These are phyloP conservation scores for Diplocarpon rosae DNA, from an alignment of 2,329 filamentous ascomycete genomes.

Conservation along the genomic window DNA sequence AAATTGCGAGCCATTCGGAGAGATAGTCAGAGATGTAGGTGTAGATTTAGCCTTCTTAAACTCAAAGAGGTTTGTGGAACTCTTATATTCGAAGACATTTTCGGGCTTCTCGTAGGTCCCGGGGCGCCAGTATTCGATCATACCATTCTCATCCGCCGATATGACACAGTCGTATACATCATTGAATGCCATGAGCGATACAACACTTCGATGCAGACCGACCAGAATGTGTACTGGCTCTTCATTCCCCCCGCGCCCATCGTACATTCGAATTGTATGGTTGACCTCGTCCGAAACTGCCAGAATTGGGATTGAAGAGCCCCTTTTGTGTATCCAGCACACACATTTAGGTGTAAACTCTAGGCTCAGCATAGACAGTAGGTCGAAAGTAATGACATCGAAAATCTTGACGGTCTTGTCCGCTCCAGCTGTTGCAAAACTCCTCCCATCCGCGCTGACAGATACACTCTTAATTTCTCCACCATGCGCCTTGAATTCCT, in stretches of 20 bases:
- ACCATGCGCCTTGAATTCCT: conserved; percentile 87
- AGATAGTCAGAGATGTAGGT: conserved; percentile 72
- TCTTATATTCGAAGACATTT: conserved; percentile 87
- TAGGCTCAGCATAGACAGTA: conserved; percentile 71
- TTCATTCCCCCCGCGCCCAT: conserved; percentile 74
- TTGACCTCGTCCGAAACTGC: conserved; percentile 70
- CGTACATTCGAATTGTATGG: conserved; percentile 70
- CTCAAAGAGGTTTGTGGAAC: conserved; percentile 85
- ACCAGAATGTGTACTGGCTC: conserved; percentile 67
- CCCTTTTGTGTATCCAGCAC: conserved; percentile 85
- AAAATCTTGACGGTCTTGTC: conserved; percentile 76
- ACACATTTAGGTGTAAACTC: conserved; percentile 66
- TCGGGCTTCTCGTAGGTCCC: conserved; percentile 80
- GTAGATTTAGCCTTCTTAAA: conserved; percentile 92
- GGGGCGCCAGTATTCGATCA: conserved; percentile 95
- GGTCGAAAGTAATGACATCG: conserved; percentile 76
- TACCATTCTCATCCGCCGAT: conserved; percentile 79
- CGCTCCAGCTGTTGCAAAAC: conserved; percentile 77
- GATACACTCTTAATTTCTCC: conserved; percentile 77
- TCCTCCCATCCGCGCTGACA: conserved; percentile 80
- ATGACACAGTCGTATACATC: conserved; percentile 80
- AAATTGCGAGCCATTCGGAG: conserved; percentile 76
- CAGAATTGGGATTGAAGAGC: conserved; percentile 76
- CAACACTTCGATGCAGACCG: conserved; percentile 68
- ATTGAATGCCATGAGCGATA: conserved; percentile 84